Base-by-base conservation (phyloP, 2,329 filamentous ascomycete genomes). In the Talaromyces rugulosus region DNA sequence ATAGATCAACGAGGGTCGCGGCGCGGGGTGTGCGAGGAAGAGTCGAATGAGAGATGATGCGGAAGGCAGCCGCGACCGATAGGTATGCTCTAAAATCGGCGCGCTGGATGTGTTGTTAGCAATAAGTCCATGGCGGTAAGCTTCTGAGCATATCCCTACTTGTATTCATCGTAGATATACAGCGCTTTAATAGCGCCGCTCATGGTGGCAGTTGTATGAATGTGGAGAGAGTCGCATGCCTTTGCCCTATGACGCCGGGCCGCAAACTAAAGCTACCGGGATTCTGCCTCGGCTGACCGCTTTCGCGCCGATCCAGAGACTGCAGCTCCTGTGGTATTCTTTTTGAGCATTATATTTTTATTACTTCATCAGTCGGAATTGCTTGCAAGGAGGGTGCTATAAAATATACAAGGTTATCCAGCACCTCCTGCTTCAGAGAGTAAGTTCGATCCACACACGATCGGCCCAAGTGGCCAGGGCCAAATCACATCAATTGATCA, bases 121-220 rank as follows among this genome's bases (percentile, higher is more conserved):
- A 27, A 40, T 40, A 16, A 18, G 54, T 61, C 7, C 42, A 4
- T 31, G 47, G 57, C 18, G 33, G 52, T 62, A 56, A 31, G 16
- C 23, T 31, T 4, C 8, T 16, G 33, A 5, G 31, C n/a, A 16
- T n/a, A 60, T 68, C 11, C 84, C 72, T 81, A 96, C 93, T 93
- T 92, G 79, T 93, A 87, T 82, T 97, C 93, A 85, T 98, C 93
- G 78, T 90, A 97, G 75, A 99, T 92, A 82, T 98, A 94, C 72
- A 99, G 83, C 74, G 94, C 95, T 82, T 98, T 94, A 73, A 99
- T 90, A 74, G 90, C 87, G 80, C 91, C 87, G 80, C 85, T 91
- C 90, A 93, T 94, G 75, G 77, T 87, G 73, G 62, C 66, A 63
- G 44, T 23, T 47, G 44, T 18, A n/a, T 47, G 44, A 44, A 36